Percentiles rank a stretch among this genome's conserved stretches.
Conservation (phyloP, 257 asterid species). For the Nicotiana benthamiana region DNA sequence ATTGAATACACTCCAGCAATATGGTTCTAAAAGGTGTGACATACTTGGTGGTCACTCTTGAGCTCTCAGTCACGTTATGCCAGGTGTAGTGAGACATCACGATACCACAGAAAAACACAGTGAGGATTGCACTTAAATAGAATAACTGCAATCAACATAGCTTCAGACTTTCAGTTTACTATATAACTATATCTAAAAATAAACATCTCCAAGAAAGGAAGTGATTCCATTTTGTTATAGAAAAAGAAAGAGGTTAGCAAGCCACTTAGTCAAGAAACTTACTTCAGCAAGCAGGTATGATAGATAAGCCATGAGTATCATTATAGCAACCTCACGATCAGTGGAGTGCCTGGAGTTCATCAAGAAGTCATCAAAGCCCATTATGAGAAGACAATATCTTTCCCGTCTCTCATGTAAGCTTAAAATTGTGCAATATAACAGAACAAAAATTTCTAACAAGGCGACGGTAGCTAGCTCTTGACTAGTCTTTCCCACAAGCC, state of each 20-base stretch:
- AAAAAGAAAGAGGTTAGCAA: background rate
- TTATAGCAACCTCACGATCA: constrained; percentile 96
- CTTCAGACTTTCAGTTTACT: background rate
- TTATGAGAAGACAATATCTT: background rate
- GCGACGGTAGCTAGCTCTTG: background rate
- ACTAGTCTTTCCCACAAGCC: background rate
- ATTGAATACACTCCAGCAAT: background rate
- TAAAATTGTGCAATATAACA: background rate
- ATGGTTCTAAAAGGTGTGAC: constrained; percentile 9
- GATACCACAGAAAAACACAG: constrained; percentile 96
- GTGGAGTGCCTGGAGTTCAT: constrained; percentile 78
- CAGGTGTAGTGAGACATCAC: constrained; percentile 99
- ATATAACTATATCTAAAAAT: background rate
- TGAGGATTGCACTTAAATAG: constrained; percentile 86
- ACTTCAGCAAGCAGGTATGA: constrained; percentile 96
- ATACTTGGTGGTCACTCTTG: constrained; percentile 94
- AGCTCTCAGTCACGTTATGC: constrained; percentile 98
- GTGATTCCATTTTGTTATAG: background rate
- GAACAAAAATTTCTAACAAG: background rate
- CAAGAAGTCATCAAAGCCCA: background rate
- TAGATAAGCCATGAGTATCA: constrained; percentile 97
- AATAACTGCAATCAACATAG: constrained; percentile 65
- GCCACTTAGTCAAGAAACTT: constrained; percentile 28
- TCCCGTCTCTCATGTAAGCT: background rate
- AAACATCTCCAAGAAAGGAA: background rate